phyloP scores from a whole-genome alignment of 805 yeast species.

The Kodamaea sagamina region DNA sequence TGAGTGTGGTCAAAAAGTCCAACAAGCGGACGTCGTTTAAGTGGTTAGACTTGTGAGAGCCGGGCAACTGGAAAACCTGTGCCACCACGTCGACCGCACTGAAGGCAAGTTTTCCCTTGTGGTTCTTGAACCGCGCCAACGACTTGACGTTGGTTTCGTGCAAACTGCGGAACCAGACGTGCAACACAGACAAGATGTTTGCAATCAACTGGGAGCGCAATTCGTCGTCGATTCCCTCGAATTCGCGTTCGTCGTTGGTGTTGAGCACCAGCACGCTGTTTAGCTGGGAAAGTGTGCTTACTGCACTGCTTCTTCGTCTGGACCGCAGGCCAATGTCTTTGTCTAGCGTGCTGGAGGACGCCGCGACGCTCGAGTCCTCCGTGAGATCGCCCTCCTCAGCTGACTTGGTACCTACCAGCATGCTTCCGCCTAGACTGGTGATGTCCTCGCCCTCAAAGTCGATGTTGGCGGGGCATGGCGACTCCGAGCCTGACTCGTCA shows the following conservation, averaged over 20 bases:
- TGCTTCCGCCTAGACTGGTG: background rate
- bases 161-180: constrained; percentile 25
- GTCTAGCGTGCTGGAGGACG: background rate
- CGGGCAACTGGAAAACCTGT: constrained; percentile 23
- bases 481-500: background rate
- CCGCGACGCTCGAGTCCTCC: background rate
- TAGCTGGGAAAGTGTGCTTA: constrained; percentile 19
- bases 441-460: constrained; percentile 1
- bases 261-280: constrained; percentile 1
- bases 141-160: constrained; percentile 11
- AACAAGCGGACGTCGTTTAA: constrained; percentile 19
- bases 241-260: constrained; percentile 6
- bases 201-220: constrained; percentile 23
- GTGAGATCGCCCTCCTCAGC: constrained; percentile 3
- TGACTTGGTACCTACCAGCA: background rate
- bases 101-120: constrained; percentile 7
- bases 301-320: constrained; percentile 21
- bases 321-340: background rate
- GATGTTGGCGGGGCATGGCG: background rate
- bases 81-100: constrained; percentile 16
- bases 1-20: constrained; percentile 20
- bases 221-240: constrained; percentile 24
- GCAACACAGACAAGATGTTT: constrained; percentile 23
- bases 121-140: constrained; percentile 5
- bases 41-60: constrained; percentile 10